Evolutionary conservation across 2,329 filamentous ascomycete genomes (phyloP), one percentile per base, ranked within the genome.

Genomic region (Metarhizium brunneum): DNA sequence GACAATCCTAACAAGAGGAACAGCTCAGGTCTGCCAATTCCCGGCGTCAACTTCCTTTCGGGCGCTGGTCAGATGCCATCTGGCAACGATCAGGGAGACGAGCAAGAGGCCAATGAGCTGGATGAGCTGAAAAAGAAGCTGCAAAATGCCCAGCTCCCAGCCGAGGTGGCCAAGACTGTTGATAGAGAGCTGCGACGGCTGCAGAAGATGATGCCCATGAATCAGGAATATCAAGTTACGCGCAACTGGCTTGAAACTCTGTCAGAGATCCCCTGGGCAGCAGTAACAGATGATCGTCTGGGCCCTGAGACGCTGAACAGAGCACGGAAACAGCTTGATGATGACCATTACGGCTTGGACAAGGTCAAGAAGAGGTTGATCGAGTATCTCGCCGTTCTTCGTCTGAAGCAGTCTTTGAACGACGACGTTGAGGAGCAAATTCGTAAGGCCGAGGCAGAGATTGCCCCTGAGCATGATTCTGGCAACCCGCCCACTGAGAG

Each of bases 321-420:
- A 62, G 94, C 94, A 6, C 84, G 90, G 54, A 89, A 91, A 72
- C 94, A 97, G 70, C 81, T 99, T 6, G 91, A 99, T 65, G 86
- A 95, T 60, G 94, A 99, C 66, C 94, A 99, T 70, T 97, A 97
- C 63, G 94, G 94, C 0, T 76, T 99, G 14, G 91, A 97, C 59
- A 95, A 92, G 71, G 92, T 99, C 66, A 99, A 99, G 82, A 96
- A 96, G 79, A 82, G 94, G 47, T 73, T 99, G 25, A 80, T 99
- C 5, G 95, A 97, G 69, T 99, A 99, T 67, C 79, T 99, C 47
- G 95, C 94, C 2, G 94, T 99, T n/a, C 78, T 99, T 53, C 88
- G 94, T 63, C 79, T 99, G 56, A 99, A 97, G 77, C 92, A 96
- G 68, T 85, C 88, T 25, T 85, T 92, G 59, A 96, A 97, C 61